A percentile compares a stretch with the other conserved stretches of the same genome.
Conservation (phyloP, 2,329 filamentous ascomycete genomes). For the Hymenoscyphus fructigenus region DNA sequence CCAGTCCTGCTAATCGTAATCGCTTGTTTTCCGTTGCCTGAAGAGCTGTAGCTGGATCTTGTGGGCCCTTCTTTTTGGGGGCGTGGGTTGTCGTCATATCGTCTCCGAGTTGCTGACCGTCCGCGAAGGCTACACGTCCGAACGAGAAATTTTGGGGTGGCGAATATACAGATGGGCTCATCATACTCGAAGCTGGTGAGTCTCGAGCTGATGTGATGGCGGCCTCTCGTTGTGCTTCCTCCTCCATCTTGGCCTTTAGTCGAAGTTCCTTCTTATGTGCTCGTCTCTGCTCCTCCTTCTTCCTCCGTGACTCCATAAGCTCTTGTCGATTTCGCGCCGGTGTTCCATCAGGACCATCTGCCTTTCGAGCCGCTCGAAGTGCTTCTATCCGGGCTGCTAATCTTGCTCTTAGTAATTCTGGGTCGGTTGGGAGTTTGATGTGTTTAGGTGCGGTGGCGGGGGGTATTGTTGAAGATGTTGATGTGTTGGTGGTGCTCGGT, state of each 20-base stretch:
- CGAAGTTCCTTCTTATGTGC: constrained; percentile 86
- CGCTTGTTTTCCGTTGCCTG: constrained; percentile 83
- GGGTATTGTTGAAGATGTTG: constrained; percentile 64
- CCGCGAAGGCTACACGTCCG: constrained; percentile 84
- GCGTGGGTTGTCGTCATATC: constrained; percentile 62
- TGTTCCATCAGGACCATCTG: constrained; percentile 78
- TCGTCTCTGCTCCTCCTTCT: constrained; percentile 84
- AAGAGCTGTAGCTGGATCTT: constrained; percentile 83
- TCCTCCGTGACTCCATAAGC: constrained; percentile 82
- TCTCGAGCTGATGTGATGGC: constrained; percentile 59
- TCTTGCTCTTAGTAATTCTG: constrained; percentile 72
- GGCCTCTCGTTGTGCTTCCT: constrained; percentile 65
- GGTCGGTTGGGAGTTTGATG: constrained; percentile 67
- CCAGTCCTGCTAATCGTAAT: constrained; percentile 71
- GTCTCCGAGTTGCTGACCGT: constrained; percentile 77
- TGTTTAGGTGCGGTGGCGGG: constrained; percentile 63
- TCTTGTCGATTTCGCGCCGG: constrained; percentile 85
- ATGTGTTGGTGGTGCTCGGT: constrained; percentile 61
- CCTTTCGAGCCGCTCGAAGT: constrained; percentile 81
- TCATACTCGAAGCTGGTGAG: constrained; percentile 54
- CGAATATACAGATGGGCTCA: constrained; percentile 54
- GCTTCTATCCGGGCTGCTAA: constrained; percentile 81
- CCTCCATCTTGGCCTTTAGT: constrained; percentile 74
- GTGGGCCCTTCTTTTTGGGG: constrained; percentile 76
- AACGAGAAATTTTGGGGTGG: constrained; percentile 77